phyloP scores from a whole-genome alignment of 306 rosid species.

The Astragalus membranaceus region DNA sequence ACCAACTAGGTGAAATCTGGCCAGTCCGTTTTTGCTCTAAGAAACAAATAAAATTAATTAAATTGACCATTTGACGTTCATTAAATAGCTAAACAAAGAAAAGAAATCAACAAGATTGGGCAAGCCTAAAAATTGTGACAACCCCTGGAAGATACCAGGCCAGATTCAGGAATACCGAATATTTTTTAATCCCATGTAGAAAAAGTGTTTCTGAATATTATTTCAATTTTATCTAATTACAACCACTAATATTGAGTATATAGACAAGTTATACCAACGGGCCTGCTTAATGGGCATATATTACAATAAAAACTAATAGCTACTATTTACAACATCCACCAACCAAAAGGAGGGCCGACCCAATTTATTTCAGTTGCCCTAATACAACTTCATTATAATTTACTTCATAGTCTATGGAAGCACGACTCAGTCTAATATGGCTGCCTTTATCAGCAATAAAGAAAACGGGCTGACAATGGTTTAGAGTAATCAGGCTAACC shows the following conservation, averaged over 20 bases:
- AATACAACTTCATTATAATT: background rate
- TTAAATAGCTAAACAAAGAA: background rate
- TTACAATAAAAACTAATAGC: too few species aligned
- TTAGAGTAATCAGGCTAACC: background rate
- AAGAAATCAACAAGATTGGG: background rate
- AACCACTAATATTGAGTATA: too few species aligned
- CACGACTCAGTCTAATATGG: background rate
- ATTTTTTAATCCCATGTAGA: background rate
- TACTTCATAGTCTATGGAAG: background rate
- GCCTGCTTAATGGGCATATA: too few species aligned
- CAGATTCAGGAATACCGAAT: background rate
- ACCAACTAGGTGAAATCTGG: background rate
- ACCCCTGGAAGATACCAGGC: background rate
- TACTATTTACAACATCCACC: too few species aligned
- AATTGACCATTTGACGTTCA: background rate
- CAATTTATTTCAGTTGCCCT: background rate
- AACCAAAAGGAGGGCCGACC: background rate
- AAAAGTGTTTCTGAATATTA: too few species aligned
- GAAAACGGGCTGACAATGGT: background rate
- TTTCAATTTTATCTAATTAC: too few species aligned
- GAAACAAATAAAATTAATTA: background rate
- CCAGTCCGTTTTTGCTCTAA: background rate
- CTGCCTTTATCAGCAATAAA: background rate
- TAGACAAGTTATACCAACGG: too few species aligned
- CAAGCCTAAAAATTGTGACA: background rate